A percentile compares a stretch with the other conserved stretches of the same genome.
phyloP scores from a whole-genome alignment of 345 rosid species.

The Raphanus raphanistrum region DNA sequence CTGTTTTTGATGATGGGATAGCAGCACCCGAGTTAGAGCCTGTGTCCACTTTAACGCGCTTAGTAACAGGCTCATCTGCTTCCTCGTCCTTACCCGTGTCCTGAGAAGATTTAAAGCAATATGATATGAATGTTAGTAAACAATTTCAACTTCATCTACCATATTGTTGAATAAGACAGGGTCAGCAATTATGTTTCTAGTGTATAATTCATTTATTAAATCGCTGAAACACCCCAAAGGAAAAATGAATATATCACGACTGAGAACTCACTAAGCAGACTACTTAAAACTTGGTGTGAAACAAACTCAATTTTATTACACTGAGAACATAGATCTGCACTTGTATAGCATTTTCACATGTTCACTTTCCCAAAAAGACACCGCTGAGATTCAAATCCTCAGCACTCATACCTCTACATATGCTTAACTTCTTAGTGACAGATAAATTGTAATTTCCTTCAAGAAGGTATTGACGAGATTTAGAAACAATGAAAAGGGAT shows the following conservation, averaged over 20 bases:
- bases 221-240: conserved; percentile 12
- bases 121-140: conserved; percentile 8
- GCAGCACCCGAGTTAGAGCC: conserved; percentile 45
- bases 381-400: conserved; percentile 6
- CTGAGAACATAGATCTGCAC: not conserved
- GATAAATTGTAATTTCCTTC: not conserved
- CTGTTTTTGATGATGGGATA: conserved; percentile 41
- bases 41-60: conserved; percentile 58
- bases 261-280: not conserved
- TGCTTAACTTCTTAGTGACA: conserved; percentile 13
- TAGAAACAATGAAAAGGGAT: not conserved
- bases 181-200: conserved; percentile 15
- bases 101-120: conserved; percentile 49
- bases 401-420: not conserved
- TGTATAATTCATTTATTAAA: not conserved
- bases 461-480: not conserved
- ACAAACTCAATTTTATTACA: not conserved
- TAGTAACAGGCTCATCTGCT: conserved; percentile 57
- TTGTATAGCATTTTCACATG: conserved; percentile 5
- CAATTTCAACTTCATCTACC: conserved; percentile 12
- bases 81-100: conserved; percentile 67
- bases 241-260: conserved; percentile 1
- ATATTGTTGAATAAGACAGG: not conserved
- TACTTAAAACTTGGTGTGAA: not conserved
- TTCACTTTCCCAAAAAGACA: conserved; percentile 3